Evolutionary conservation across 352 stramenopile species (phyloP).

Genomic region (Halophytophthora batemanensis): DNA sequence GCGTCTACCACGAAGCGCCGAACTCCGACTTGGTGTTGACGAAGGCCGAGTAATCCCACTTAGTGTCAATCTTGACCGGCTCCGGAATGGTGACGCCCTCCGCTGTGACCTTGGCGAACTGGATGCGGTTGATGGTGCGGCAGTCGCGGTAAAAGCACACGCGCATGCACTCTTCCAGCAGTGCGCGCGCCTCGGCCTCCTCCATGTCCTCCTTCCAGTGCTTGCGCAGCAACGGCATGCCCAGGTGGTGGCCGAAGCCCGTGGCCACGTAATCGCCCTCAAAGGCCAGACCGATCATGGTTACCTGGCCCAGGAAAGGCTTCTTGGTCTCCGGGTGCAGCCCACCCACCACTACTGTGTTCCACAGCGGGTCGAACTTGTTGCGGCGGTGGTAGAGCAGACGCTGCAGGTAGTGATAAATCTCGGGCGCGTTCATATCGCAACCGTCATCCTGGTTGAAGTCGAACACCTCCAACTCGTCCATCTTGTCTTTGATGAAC

Average conservation of each 20-base stretch:
- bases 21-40: constrained; percentile 88
- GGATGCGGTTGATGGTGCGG: constrained; percentile 96
- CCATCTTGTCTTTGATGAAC: constrained; percentile 93
- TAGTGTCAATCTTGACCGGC: constrained; percentile 94
- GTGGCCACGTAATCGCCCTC: constrained; percentile 97
- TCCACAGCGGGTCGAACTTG: constrained; percentile 99
- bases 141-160: constrained; percentile 99
- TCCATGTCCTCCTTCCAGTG: constrained; percentile 92
- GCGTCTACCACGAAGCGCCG: constrained; percentile 83
- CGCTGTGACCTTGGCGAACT: constrained; percentile 94
- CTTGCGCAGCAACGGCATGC: constrained; percentile 95
- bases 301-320: constrained; percentile 95
- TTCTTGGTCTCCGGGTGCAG: constrained; percentile 85
- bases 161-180: constrained; percentile 97
- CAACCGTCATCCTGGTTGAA: constrained; percentile 95
- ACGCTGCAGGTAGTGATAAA: constrained; percentile 97
- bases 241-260: constrained; percentile 96
- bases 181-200: constrained; percentile 90
- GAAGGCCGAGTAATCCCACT: constrained; percentile 91
- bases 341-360: constrained; percentile 96
- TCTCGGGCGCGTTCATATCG: constrained; percentile 91
- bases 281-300: constrained; percentile 97
- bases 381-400: constrained; percentile 98
- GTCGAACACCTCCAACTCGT: constrained; percentile 93
- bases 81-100: constrained; percentile 90